A percentile compares a stretch with the other conserved stretches of the same genome.
Evolutionary conservation across 345 rosid genomes (phyloP).

Genomic region (Eucalyptus regnans): DNA sequence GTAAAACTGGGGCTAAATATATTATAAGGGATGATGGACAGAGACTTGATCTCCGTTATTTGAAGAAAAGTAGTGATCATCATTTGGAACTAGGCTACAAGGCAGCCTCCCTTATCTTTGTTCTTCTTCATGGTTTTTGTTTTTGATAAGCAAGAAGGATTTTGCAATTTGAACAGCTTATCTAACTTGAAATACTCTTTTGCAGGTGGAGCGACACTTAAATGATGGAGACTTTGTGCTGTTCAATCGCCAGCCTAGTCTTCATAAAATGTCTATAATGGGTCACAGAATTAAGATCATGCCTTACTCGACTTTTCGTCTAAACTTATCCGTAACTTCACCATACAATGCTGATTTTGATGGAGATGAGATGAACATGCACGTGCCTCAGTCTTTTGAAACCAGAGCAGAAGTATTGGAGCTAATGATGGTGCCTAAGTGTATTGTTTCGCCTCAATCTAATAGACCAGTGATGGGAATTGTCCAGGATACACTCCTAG

Average conservation of each 20-base stretch:
- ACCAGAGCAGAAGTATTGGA: constrained; percentile 96
- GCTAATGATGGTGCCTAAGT: constrained; percentile 99
- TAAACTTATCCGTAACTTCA: constrained; percentile 90
- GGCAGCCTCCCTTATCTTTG: constrained; percentile 11
- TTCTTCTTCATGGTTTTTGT: not conserved
- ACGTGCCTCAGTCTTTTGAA: constrained; percentile 93
- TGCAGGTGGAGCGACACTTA: constrained; percentile 93
- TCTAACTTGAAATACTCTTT: not conserved
- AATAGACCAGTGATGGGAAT: constrained; percentile 99
- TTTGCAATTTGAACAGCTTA: not conserved
- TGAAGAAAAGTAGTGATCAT: constrained; percentile 98
- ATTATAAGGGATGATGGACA: constrained; percentile 98
- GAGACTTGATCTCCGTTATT: constrained; percentile 92
- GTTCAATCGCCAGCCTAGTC: constrained; percentile 96
- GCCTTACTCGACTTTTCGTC: constrained; percentile 95
- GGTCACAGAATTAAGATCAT: constrained; percentile 94
- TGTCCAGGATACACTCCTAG: constrained; percentile 94
- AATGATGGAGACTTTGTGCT: constrained; percentile 90
- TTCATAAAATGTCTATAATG: constrained; percentile 98
- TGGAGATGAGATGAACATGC: constrained; percentile 99
- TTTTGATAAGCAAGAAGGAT: not conserved
- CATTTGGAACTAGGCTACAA: constrained; percentile 98
- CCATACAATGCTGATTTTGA: constrained; percentile 99
- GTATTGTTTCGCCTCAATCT: constrained; percentile 95
- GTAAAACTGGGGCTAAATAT: constrained; percentile 94